Evolutionary conservation across 2,329 filamentous ascomycete genomes (phyloP), one percentile per base, ranked within the genome.

Genomic region (Fusarium dimerum): DNA sequence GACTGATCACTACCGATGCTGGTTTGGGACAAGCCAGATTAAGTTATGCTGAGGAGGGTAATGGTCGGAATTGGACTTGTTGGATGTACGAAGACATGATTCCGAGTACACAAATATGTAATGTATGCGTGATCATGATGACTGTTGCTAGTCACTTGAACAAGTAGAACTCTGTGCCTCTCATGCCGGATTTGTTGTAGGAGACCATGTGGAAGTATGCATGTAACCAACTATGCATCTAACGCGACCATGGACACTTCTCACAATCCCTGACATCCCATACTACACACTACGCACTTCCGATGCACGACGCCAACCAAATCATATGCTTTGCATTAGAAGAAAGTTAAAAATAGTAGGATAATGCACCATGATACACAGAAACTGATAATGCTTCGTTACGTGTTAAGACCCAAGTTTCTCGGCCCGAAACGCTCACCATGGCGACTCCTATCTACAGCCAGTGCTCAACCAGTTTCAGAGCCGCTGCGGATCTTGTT

Each of bases 401-500:
- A 47, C 17, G 36, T 62, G 16, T 41, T 45, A 34, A 58, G 38
- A 16, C 45, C 49, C 1, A 51, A 47, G 12, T 42, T 55, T 12
- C 38, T 63, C n/a, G 48, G 51, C 45, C 50, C 47, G 20, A 40
- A 20, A 30, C 16, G 52, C 18, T 13, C 48, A 18, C 38, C 46
- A 48, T 48, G 55, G 48, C 50, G 43, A 17, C 63, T 49, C 43
- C 53, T 62, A 16, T 64, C 66, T 11, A 59, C 61, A 13, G 52
- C 43, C 12, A 36, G 48, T 10, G 43, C 52, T 29, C 32, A 40
- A 18, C 58, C 43, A 39, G 16, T 54, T 15, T 75, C 78, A 1
- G 78, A 84, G 5, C 89, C 90, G 3, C 78, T 99, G 32, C 82
- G 86, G 34, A 91, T 99, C 48, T 81, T 99, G 5, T 99, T 97